A percentile compares a stretch with the other conserved stretches of the same genome.
phyloP scores from a whole-genome alignment of 2,329 filamentous ascomycete species.

The Trichoderma semiorbis region DNA sequence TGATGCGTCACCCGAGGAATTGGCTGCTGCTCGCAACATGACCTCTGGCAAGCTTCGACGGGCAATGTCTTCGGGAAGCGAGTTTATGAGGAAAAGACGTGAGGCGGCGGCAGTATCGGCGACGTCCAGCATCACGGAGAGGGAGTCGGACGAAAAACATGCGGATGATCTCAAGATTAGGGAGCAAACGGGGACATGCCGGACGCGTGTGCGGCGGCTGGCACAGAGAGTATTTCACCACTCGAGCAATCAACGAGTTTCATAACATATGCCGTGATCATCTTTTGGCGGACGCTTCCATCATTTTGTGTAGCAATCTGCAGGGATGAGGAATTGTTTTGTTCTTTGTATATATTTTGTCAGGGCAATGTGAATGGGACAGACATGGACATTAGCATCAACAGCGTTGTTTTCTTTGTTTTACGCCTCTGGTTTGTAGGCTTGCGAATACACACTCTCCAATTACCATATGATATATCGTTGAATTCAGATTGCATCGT shows the following conservation, averaged over 20 bases:
- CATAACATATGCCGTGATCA: neutral
- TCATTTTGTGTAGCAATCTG: neutral
- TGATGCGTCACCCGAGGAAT: neutral
- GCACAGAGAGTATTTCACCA: conserved; percentile 30
- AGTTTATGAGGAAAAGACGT: conserved; percentile 26
- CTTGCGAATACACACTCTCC: neutral
- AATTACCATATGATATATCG: neutral
- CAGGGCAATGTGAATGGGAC: neutral
- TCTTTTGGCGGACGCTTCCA: neutral
- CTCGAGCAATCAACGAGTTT: conserved; percentile 9
- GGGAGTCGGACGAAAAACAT: neutral
- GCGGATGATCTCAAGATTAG: conserved; percentile 16
- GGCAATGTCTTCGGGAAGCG: conserved; percentile 26
- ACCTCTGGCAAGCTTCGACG: conserved; percentile 19
- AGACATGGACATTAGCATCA: neutral
- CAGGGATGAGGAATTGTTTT: neutral
- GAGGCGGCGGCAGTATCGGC: neutral
- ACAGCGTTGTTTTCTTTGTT: neutral
- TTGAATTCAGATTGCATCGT: neutral
- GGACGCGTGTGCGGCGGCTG: conserved; percentile 28
- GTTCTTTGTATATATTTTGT: neutral
- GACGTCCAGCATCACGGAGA: neutral
- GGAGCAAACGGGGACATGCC: conserved; percentile 25
- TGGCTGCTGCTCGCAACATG: neutral
- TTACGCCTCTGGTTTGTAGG: neutral